Conservation (phyloP, 805 yeast species). For the Debaryomyces castellii region DNA sequence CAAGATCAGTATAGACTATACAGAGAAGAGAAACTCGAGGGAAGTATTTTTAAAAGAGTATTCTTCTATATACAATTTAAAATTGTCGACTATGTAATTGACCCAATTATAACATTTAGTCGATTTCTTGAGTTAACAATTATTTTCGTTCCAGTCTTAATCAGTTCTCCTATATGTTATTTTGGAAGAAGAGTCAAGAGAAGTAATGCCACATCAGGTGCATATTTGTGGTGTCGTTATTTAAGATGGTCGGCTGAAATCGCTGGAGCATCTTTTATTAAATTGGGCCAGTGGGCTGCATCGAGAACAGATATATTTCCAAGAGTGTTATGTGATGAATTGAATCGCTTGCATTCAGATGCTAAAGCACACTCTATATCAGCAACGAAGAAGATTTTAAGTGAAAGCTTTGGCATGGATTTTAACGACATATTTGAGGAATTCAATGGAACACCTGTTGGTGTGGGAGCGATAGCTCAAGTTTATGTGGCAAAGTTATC, state of each 20-base stretch:
- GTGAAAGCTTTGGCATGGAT: slow-evolving; percentile 52
- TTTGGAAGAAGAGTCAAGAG: slow-evolving; percentile 46
- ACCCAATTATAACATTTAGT: slow-evolving; percentile 66
- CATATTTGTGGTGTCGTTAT: slow-evolving; percentile 66
- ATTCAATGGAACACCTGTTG: slow-evolving; percentile 73
- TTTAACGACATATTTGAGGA: slow-evolving; percentile 81
- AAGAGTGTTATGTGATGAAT: slow-evolving; percentile 68
- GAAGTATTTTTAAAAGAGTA: slow-evolving; percentile 25
- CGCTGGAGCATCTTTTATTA: slow-evolving; percentile 91
- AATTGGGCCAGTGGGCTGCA: slow-evolving; percentile 99
- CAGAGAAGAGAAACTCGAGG: slow-evolving; percentile 25
- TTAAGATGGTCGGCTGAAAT: slow-evolving; percentile 67
- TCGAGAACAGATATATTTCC: slow-evolving; percentile 94
- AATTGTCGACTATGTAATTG: slow-evolving; percentile 55
- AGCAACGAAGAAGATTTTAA: slow-evolving; percentile 58
- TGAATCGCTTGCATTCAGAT: slow-evolving; percentile 78
- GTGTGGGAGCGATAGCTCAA: slow-evolving; percentile 99
- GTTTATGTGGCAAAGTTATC: slow-evolving; percentile 77
- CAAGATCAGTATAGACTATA: slow-evolving; percentile 32
- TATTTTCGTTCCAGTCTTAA: slow-evolving; percentile 69
- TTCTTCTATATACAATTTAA: slow-evolving; percentile 42
- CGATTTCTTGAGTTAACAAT: slow-evolving; percentile 68
- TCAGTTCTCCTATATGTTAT: slow-evolving; percentile 63
- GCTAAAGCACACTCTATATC: slow-evolving; percentile 69
- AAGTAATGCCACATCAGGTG: slow-evolving; percentile 53